These are phyloP conservation scores for Dendrobium officinale DNA, from an alignment of 106 monocot genomes.

Conservation along the genomic window DNA sequence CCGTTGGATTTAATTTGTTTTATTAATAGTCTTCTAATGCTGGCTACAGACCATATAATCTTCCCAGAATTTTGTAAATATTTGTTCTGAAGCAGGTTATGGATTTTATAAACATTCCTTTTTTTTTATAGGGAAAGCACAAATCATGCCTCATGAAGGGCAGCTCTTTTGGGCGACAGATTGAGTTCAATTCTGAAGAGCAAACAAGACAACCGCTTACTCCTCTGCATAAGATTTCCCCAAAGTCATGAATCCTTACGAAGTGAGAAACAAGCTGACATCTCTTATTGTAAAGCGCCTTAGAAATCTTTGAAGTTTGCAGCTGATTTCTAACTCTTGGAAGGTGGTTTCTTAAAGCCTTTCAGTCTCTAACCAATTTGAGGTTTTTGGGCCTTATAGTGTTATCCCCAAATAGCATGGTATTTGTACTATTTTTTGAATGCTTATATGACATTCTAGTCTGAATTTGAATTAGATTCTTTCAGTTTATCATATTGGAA, in stretches of 20 bases:
- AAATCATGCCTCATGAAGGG: conserved; percentile 14
- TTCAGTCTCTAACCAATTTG: too few relatives aligned
- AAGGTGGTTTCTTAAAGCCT: too few relatives aligned
- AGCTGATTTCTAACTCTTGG: neutral
- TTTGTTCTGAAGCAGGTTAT: too few relatives aligned
- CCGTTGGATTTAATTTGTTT: neutral
- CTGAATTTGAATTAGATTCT: too few relatives aligned
- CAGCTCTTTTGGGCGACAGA: neutral
- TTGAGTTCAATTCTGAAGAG: conserved; percentile 9
- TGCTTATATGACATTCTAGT: too few relatives aligned
- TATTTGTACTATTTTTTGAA: too few relatives aligned
- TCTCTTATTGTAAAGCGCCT: too few relatives aligned
- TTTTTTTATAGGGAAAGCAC: conserved; percentile 14
- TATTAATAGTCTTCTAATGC: neutral
- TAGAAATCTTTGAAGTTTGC: neutral
- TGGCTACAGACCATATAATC: neutral
- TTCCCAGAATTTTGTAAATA: neutral
- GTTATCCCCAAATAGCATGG: too few relatives aligned
- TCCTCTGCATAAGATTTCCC: conserved; percentile 13
- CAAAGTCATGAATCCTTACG: neutral
- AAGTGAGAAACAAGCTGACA: neutral
- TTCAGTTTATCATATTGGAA: too few relatives aligned
- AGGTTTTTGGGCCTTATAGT: too few relatives aligned
- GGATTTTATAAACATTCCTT: neutral
- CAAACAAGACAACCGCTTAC: conserved; percentile 13